Base-by-base conservation (phyloP, 352 stramenopile genomes). In the Pythium chondricola region DNA sequence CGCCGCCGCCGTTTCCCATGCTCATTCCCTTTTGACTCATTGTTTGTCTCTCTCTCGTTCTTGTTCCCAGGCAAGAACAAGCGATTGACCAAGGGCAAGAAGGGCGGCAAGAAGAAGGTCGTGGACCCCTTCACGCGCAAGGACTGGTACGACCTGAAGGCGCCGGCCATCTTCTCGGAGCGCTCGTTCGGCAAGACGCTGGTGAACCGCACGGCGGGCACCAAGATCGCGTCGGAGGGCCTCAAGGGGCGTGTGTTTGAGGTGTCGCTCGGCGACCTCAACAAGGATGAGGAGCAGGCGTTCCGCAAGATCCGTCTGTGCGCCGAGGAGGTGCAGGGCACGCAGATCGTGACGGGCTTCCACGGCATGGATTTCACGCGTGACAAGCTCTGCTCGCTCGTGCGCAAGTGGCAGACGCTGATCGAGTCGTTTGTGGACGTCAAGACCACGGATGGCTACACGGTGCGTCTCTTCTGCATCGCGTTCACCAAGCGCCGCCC, bases 351-450 rank as follows among this genome's bases (percentile, higher is more conserved):
- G 35, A 95, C 84, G 40, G 79, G 81, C 45, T 94, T 94, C 79
- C 85, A 97, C 73, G 88, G 89, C 70, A 96, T 97, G 84, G 82
- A 93, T 66, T 88, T 96, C 51, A 96, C 89, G 47, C 95, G 97
- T 62, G 97, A 99, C 77, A 99, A 99, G 85, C 88, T 99, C 53
- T 99, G 95, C 88, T 98, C 91, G 69, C 85, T 99, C 48, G 99
- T 99, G 80, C 97, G 97, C 81, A 99, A 99, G 92, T 99, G 97
- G 95, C 83, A 99, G 80, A 98, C 94, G 43, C 90, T 99, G 43
- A 99, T 99, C 60, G 97, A 99, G 74, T 96, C 86, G 21, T 97
- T 97, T 63, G 96, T 99, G 41, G 97, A 99, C 66, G 96, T 98
- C 41, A 96, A 96, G 74, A 99, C 97, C 56, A 99, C 96, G 43